A percentile compares a stretch with the other conserved stretches of the same genome.
These are phyloP conservation scores for Pisolithus sp. DNA, from an alignment of 768 basidiomycete genomes.

Conservation along the genomic window DNA sequence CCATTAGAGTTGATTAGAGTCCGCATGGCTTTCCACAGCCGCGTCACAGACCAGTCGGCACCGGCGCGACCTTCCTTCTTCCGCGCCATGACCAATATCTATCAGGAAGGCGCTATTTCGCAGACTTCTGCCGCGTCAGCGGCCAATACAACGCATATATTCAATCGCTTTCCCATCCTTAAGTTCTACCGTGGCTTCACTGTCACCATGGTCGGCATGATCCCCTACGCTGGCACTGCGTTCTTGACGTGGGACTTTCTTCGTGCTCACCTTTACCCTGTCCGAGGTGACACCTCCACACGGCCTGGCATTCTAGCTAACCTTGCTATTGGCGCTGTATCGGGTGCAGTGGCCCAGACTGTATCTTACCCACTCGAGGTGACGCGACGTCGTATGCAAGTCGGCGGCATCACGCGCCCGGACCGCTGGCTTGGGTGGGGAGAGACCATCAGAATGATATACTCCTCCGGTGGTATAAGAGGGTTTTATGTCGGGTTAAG, in stretches of 20 bases:
- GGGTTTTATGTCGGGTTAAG: slow-evolving; percentile 90
- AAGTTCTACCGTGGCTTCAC: slow-evolving; percentile 98
- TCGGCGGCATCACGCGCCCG: slow-evolving; percentile 76
- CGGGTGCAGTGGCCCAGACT: slow-evolving; percentile 83
- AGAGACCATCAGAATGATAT: slow-evolving; percentile 70
- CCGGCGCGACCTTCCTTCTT: slow-evolving; percentile 44
- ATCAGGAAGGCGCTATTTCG: slow-evolving; percentile 50
- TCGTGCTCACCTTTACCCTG: slow-evolving; percentile 52
- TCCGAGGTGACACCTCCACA: slow-evolving; percentile 33
- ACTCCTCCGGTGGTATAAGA: slow-evolving; percentile 62
- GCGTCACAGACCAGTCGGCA: slow-evolving; percentile 14
- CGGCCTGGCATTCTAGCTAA: slow-evolving; percentile 49
- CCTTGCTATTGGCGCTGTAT: slow-evolving; percentile 76
- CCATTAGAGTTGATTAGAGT: slow-evolving; percentile 94
- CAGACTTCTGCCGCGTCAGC: slow-evolving; percentile 13
- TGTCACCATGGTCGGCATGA: slow-evolving; percentile 85
- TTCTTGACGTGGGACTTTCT: slow-evolving; percentile 89
- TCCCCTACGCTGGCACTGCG: slow-evolving; percentile 93
- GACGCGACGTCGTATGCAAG: slow-evolving; percentile 88
- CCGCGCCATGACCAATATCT: slow-evolving; percentile 57
- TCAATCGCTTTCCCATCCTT: slow-evolving; percentile 65
- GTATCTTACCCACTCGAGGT: slow-evolving; percentile 94
- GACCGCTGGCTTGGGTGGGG: slow-evolving; percentile 72
- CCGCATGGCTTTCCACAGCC: slow-evolving; percentile 72
- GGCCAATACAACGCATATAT: slow-evolving; percentile 23